Evolutionary conservation across 202 grass and related monocot species (phyloP).

Genomic region (Setaria viridis): DNA sequence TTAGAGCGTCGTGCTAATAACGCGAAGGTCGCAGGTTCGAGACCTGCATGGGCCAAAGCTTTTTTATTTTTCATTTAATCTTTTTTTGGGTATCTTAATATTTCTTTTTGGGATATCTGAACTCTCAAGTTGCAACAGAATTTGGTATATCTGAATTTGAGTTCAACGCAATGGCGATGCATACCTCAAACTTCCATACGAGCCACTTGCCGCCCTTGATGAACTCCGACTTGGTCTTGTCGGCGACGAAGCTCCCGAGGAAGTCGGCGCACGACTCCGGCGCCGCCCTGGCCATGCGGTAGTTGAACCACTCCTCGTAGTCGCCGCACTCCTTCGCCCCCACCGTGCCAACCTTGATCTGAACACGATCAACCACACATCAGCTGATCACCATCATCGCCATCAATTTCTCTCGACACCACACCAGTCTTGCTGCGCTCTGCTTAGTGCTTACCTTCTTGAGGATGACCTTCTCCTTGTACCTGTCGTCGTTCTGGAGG

Average conservation of each 20-base stretch:
- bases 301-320: constrained; percentile 99
- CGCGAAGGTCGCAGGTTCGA: constrained; percentile 80
- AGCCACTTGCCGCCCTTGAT: constrained; percentile 98
- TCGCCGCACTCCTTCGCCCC: constrained; percentile 95
- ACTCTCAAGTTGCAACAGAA: neutral
- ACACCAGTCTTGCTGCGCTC: neutral
- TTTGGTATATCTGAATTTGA: no score
- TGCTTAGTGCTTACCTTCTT: constrained; percentile 64
- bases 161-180: neutral
- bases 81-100: neutral
- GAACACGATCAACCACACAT: neutral
- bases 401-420: neutral
- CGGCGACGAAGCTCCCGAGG: constrained; percentile 86
- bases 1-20: constrained; percentile 94
- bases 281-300: constrained; percentile 81
- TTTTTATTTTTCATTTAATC: neutral
- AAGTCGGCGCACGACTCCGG: constrained; percentile 90
- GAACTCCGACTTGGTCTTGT: constrained; percentile 85
- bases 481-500: constrained; percentile 63
- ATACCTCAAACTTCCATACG: constrained; percentile 97
- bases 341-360: constrained; percentile 76
- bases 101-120: neutral
- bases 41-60: constrained; percentile 41
- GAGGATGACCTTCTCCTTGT: constrained; percentile 94
- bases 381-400: neutral